phyloP scores from a whole-genome alignment of 2,329 filamentous ascomycete genomes.

The Neofusicoccum kwambonambiense region DNA sequence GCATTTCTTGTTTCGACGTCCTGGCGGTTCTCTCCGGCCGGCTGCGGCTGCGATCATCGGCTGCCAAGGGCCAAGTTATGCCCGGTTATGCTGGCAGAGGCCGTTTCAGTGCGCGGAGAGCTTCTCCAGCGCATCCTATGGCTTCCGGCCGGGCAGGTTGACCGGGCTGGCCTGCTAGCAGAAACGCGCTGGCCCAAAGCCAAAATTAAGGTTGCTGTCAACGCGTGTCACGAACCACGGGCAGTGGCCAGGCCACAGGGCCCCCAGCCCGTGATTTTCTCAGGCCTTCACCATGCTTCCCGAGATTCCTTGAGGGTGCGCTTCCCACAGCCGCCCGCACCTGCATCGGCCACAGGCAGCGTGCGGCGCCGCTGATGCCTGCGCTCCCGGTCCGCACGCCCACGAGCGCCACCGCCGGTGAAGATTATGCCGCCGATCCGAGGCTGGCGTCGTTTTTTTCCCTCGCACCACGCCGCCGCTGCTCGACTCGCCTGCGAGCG shows the following conservation, averaged over 20 bases:
- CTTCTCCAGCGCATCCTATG: not conserved
- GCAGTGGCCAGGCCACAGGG: slow-evolving; percentile 14
- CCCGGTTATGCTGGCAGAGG: not conserved
- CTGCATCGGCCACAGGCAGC: slow-evolving; percentile 2
- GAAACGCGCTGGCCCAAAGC: slow-evolving; percentile 4
- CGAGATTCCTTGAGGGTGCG: slow-evolving; percentile 21
- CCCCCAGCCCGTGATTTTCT: slow-evolving; percentile 17
- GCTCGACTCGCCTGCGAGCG: not conserved
- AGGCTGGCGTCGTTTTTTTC: not conserved
- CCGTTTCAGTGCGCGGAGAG: not conserved
- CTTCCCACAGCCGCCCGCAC: slow-evolving; percentile 16
- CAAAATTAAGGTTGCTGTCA: slow-evolving; percentile 21
- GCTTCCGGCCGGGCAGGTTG: slow-evolving; percentile 1
- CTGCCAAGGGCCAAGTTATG: not conserved
- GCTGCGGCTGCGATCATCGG: slow-evolving; percentile 10
- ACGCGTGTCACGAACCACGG: slow-evolving; percentile 18
- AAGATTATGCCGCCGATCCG: slow-evolving; percentile 20
- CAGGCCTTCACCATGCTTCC: slow-evolving; percentile 21
- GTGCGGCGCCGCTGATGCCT: slow-evolving; percentile 6
- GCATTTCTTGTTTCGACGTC: slow-evolving; percentile 16
- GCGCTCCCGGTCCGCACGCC: slow-evolving; percentile 8
- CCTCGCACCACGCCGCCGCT: not conserved
- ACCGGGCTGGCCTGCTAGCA: slow-evolving; percentile 12
- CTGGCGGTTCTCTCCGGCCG: slow-evolving; percentile 10
- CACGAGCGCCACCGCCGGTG: slow-evolving; percentile 1